Base-by-base conservation (phyloP, 179 eudicot genomes). In the Actinidia chinensis region DNA sequence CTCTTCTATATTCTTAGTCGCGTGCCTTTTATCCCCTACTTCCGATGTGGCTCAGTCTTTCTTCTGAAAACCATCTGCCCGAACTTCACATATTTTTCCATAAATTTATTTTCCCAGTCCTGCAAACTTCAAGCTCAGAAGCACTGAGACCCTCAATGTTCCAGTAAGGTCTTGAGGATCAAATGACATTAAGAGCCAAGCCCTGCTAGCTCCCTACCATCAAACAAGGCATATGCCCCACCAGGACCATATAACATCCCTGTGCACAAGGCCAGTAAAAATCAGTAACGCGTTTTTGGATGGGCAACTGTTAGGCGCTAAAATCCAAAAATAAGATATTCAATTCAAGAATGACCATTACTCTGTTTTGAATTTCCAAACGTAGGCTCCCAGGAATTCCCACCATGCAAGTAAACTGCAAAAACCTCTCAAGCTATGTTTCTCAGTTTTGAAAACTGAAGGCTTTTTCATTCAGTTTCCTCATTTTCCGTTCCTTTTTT, bases 171-270 rank as follows among this genome's bases (percentile, higher is more conserved):
- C 88, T 28, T 83, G 82, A 11, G 83, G 81, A 68, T 88, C 89
- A 56, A 88, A 88, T 1, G 91, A 88, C 83, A 88, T 85, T 42
- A 85, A 82, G 28, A 90, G 90, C 68, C 87, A 63, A 1, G 91
- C 91, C 46, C 86, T 79, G 78, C 89, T 86, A 5, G 87, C 89
- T 88, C 91, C 51, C 78, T 83, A 3, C 91, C 91, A 8, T 85
- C 82, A 68, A 88, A 88, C 87, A 88, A 78, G 52, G 85, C 77
- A 42, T 88, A 88, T 1, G 91, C 71, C 20, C 91, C 88, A 8
- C 88, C 88, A 6, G 90, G 91, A 5, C 91, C 91, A 60, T 88
- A 88, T 66, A 88, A 88, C 83, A 83, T 85, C 73, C 88, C n/a
- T 88, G 14, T 84, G n/a, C 8, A 46, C 20, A 74, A 14, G 52